Base-by-base conservation (phyloP, 148 eudicot species). In the Rhododendron henanense region DNA sequence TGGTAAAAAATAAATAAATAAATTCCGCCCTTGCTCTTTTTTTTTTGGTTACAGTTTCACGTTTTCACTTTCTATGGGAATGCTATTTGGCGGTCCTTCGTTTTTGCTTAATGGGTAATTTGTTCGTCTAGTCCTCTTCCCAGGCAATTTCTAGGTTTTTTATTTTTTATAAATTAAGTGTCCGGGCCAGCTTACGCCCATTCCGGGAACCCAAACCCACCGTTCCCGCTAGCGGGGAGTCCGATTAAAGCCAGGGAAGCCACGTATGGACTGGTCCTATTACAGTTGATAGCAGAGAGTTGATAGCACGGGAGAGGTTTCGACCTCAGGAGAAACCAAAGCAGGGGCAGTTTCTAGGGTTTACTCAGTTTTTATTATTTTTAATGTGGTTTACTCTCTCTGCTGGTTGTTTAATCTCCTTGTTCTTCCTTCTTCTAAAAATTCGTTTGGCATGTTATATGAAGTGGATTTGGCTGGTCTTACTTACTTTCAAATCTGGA, bases 1-100 rank as follows among this genome's bases (percentile, higher is more conserved):
- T 92, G 98, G 98, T 96, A 55, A 19, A 59, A 16, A 16, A 3
- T n/a, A n/a, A 41, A 41, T 4, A 39, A 39, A 41, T 5, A 33
- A 33, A 33, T 81, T 39, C 21, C 47, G 7, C 48, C 50, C 21
- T 31, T 78, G 63, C 79, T 11, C 81, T 35, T 39, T 33, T 7
- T 57, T 74, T 59, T 74, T 31, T 19, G 28, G 16, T 31, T 75
- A 73, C 47, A 45, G 33, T 59, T 83, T 59, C 47, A 47, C 50
- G 5, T 71, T 63, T 33, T n/a, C 31, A 4, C 50, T 23, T 61
- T 61, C 5, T 86, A 39, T 50, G 13, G 71, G 19, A 31, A 33
- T 31, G 33, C 8, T 28, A 67, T 53, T 15, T 81, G 19, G 53
- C 28, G 28, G 25, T 16, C 39, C 44, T 55, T 39, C 37, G 23